Evolutionary conservation across 495 filamentous ascomycete species (phyloP), one percentile per base, ranked within the genome.

Genomic region (Hypoxylon lienhwacheense): DNA sequence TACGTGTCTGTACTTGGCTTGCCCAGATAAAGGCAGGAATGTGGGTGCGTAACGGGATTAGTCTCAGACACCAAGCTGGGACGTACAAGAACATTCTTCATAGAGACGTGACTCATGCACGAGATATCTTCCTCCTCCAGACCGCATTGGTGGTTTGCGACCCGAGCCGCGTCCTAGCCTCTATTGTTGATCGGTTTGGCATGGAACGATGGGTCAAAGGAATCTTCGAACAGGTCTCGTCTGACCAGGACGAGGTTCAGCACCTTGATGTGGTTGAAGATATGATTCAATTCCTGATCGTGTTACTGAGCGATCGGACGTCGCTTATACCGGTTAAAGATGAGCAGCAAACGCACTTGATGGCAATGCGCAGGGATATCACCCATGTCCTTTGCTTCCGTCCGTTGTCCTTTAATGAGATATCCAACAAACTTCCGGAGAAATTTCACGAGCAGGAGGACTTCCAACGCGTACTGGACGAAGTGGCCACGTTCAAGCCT

Each of bases 11-110:
- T 68, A 90, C 88, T 7, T 99, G 93, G 93, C 74, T 99, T 15
- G 88, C 92, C 1, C 95, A 99, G 72, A 97, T 97, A 85, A 95
- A 95, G 67, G 89, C 91, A 2, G 88, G 88, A 11, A 93, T 97
- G 88, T 99, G 93, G 93, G 95, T 99, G 29, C 85, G 93, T 25
- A 99, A 99, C 65, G 93, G 93, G 6, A 84, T 97, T 58, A 96
- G 91, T 66, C 81, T 99, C 35, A 85, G 89, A 10, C 93, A 99
- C 66, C 93, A 99, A 67, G 90, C 90, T 70, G 85, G 87, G 11
- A 91, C 90, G 8, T 97, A 97, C 63, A 85, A 89, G 36, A 90
- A 89, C 32, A 88, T 97, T 28, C 79, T 81, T 1, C 87, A 91
- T 56, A 80, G 93, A 51, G 92, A 97, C 72, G 86, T 96, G 41